A percentile compares a stretch with the other conserved stretches of the same genome.
Evolutionary conservation across 2,329 filamentous ascomycete genomes (phyloP).

Genomic region (Sarocladium brachiariae): DNA sequence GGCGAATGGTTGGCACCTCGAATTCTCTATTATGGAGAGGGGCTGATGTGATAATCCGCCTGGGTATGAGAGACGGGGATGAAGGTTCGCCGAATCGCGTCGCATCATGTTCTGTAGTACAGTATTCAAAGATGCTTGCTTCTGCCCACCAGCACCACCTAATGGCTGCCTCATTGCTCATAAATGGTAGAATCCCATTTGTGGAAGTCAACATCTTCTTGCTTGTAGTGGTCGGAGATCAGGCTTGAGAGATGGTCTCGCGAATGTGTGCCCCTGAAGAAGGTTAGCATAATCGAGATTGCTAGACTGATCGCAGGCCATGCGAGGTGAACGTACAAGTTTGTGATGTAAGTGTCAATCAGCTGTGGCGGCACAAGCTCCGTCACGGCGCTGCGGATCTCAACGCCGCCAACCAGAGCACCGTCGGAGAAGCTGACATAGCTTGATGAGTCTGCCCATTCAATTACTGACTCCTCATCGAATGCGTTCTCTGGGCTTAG

Average conservation of each 20-base stretch:
- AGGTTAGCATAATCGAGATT: neutral
- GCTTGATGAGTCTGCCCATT: slow-evolving; percentile 75
- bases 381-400: slow-evolving; percentile 71
- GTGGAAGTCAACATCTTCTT: slow-evolving; percentile 61
- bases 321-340: slow-evolving; percentile 40
- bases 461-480: slow-evolving; percentile 72
- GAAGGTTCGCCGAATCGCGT: too few relatives aligned
- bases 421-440: slow-evolving; percentile 75
- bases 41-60: too few relatives aligned
- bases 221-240: slow-evolving; percentile 68
- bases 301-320: neutral
- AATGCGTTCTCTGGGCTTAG: slow-evolving; percentile 85
- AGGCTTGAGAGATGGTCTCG: slow-evolving; percentile 67
- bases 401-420: slow-evolving; percentile 65
- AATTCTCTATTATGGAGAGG: too few relatives aligned
- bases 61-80: too few relatives aligned
- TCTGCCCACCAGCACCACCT: neutral
- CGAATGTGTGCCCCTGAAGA: slow-evolving; percentile 54
- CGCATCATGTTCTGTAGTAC: too few relatives aligned
- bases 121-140: too few relatives aligned
- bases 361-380: slow-evolving; percentile 75
- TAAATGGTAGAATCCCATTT: slow-evolving; percentile 25
- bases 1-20: too few relatives aligned
- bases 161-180: slow-evolving; percentile 1
- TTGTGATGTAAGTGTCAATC: slow-evolving; percentile 79